Conservation (phyloP, 208 protist species). For the Balamuthia mandrillaris region DNA sequence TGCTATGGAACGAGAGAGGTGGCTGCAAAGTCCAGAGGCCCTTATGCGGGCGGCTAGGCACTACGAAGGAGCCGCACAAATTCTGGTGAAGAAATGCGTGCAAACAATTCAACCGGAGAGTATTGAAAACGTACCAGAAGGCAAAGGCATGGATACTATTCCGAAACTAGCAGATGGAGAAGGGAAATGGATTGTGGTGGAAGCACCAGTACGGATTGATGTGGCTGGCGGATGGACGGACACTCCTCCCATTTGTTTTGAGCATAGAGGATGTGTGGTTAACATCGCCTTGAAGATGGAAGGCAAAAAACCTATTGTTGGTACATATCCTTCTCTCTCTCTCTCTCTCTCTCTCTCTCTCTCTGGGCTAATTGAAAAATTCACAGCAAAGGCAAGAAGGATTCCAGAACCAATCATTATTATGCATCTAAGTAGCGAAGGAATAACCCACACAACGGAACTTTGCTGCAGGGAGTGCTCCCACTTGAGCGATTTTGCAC, state of each 20-base stretch:
- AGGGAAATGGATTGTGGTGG: too few species aligned
- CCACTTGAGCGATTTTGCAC: neutral
- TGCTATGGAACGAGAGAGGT: slow-evolving; percentile 20
- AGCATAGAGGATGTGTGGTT: slow-evolving; percentile 41
- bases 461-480: neutral
- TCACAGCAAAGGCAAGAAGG: neutral
- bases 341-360: neutral
- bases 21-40: slow-evolving; percentile 36
- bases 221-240: slow-evolving; percentile 30
- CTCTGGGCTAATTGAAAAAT: neutral
- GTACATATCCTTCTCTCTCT: neutral
- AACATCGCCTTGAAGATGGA: slow-evolving; percentile 42
- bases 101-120: too few species aligned
- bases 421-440: neutral
- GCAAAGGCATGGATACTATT: too few species aligned
- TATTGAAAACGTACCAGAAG: too few species aligned
- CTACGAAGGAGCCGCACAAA: slow-evolving; percentile 51
- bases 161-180: too few species aligned
- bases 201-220: slow-evolving; percentile 8
- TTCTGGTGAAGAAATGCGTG: neutral
- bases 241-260: slow-evolving; percentile 51
- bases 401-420: neutral
- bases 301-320: slow-evolving; percentile 7
- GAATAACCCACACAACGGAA: too few species aligned
- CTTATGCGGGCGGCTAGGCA: slow-evolving; percentile 44